Base-by-base conservation (phyloP, 1,284 basidiomycete species). In the Naganishia sp. region DNA sequence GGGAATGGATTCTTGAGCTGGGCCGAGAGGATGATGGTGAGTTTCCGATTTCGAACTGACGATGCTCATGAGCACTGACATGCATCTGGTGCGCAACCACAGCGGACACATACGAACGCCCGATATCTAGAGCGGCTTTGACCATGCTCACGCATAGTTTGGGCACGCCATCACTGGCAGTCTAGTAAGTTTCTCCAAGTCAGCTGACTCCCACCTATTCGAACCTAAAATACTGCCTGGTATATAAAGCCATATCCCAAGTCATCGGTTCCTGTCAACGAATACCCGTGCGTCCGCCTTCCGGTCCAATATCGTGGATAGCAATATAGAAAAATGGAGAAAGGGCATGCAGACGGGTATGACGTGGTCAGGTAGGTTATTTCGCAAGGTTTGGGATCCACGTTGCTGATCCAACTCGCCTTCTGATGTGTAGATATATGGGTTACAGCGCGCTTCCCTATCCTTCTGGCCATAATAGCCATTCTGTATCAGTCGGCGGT, bases 61-160 rank as follows among this genome's bases (percentile, higher is more conserved):
- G 21, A 21, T 21, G 21, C 21, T 21, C 21, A 21, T 21, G 21
- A 13, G 36, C 10, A 39, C 6, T 39, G 36, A 39, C 36, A 39
- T 13, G 7, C 13, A 39, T 39, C 6, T 39, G 10, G 36, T 39
- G 36, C 10, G 13, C 36, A 43, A 28, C 16, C 5, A 55, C 65
- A 75, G 75, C 74, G 59, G 70, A 75, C 55, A 72, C 75, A 50
- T 81, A 81, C 65, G 79, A 76, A 31, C 74, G 80, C 6, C 80
- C 80, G 9, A 68, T 81, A 9, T 78, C 77, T 4, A 66, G 80
- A 66, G 78, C 80, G 13, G 80, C 75, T 0, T 69, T 80, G 21
- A 75, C 75, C 0, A 70, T 73, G 21, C 65, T 77, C 46, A 76
- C 78, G 71, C 68, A 71, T 31, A 75, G 77, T 1, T 78, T 75